Conservation (phyloP, 345 rosid genomes). For the Eutrema heterophyllum region DNA sequence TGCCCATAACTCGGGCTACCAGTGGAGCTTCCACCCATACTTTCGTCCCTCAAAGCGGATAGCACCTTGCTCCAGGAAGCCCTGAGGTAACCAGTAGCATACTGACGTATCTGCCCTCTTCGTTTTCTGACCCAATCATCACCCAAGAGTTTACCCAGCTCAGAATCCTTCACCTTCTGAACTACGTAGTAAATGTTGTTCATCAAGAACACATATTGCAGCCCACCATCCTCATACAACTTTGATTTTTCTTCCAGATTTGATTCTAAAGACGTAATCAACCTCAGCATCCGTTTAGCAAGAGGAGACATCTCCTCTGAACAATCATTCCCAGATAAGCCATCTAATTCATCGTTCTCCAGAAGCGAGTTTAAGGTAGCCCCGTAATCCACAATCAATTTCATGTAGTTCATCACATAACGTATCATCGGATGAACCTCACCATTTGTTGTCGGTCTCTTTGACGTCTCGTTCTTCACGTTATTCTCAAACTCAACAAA, state of each 20-base stretch:
- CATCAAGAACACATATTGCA: constrained; percentile 77
- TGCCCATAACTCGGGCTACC: constrained; percentile 55
- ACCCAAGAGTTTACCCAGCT: constrained; percentile 73
- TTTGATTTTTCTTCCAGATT: constrained; percentile 89
- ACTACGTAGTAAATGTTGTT: constrained; percentile 84
- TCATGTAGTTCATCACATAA: constrained; percentile 92
- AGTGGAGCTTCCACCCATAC: constrained; percentile 59
- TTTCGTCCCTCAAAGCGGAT: constrained; percentile 79
- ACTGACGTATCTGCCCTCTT: constrained; percentile 72
- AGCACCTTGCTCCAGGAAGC: constrained; percentile 82
- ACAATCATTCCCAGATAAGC: constrained; percentile 33
- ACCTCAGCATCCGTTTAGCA: constrained; percentile 48
- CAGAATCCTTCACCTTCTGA: constrained; percentile 90
- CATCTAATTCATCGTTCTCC: constrained; percentile 39
- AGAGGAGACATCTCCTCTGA: constrained; percentile 49
- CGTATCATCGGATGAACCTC: constrained; percentile 97
- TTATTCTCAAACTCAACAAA: constrained; percentile 88
- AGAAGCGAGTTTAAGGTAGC: constrained; percentile 56
- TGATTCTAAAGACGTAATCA: constrained; percentile 60
- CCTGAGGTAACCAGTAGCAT: constrained; percentile 88
- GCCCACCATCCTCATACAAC: constrained; percentile 70
- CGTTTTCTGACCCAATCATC: constrained; percentile 92
- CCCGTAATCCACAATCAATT: constrained; percentile 79
- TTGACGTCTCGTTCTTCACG: constrained; percentile 65
- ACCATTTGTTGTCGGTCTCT: constrained; percentile 72